Evolutionary conservation across 352 stramenopile genomes (phyloP), one percentile per base, ranked within the genome.

Genomic region (Albugo candida): DNA sequence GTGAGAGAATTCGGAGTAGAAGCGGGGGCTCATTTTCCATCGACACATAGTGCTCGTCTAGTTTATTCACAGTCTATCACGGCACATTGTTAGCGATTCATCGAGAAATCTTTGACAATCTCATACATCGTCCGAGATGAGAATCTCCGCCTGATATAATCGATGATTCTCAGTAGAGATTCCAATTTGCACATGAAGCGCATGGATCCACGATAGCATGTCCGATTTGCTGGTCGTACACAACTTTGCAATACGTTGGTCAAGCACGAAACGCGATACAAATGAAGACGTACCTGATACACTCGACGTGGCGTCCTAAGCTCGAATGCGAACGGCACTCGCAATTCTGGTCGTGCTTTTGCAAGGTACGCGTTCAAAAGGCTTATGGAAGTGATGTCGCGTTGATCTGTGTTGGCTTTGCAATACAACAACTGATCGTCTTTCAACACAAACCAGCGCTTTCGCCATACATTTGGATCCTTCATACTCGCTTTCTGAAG

Each of bases 381-480:
- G 57, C 74, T 83, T 47, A 91, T 83, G 1, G 67, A 63, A 5
- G 74, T 87, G 21, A 91, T 73, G 16, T 91, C 77, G 20, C 75
- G 71, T 51, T 84, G 77, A 49, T 91, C 82, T 19, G 67, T 67
- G 27, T 78, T 71, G 0, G 71, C 83, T 52, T 91, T 91, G 58
- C 77, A 87, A 52, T 91, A 91, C 38, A 84, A 47, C 1, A 91
- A 57, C 45, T 91, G 76, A 45, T 91, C 74, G 42, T 79, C 74
- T 62, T 75, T 48, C 13, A 89, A 63, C 48, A 89, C 76, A 57
- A 89, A 89, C 77, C 77, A 89, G 13, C 77, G 73, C 55, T 80
- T 81, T 36, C 74, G 68, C 77, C 77, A 89, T 18, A 89, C 59
- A 38, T 76, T 86, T 2, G 70, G 49, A 41, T 87, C 66, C 34